phyloP scores from a whole-genome alignment of 352 stramenopile species.

The Pythium sp. region DNA sequence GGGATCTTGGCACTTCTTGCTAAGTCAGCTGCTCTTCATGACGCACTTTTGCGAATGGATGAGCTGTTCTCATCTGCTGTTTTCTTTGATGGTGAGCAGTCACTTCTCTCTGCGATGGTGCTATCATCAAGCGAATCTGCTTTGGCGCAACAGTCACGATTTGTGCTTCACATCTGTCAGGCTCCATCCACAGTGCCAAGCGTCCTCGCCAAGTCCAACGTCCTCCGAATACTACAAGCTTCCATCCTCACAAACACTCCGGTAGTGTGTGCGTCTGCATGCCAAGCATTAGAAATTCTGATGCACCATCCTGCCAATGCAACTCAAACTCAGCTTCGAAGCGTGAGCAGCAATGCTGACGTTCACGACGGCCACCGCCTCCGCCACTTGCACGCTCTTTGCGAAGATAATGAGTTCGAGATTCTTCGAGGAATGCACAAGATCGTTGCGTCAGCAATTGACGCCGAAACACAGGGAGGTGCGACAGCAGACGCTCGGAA shows the following conservation, averaged over 20 bases:
- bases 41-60: not conserved
- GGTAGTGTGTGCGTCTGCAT: not conserved
- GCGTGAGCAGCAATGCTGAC: not conserved
- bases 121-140: not conserved
- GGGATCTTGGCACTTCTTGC: conserved; percentile 6
- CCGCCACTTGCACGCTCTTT: not conserved
- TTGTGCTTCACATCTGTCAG: conserved; percentile 8
- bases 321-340: not conserved
- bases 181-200: not conserved
- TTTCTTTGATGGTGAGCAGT: not conserved
- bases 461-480: not conserved
- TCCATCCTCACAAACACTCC: not conserved
- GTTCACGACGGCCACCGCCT: not conserved
- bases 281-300: conserved; percentile 7
- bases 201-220: not conserved
- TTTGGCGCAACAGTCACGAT: not conserved
- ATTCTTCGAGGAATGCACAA: not conserved
- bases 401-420: not conserved
- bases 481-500: not conserved
- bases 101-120: not conserved
- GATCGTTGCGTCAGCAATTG: not conserved
- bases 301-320: not conserved
- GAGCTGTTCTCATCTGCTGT: not conserved
- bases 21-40: not conserved
- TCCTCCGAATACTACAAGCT: not conserved